Evolutionary conservation across 163 green algal genomes (phyloP).

Genomic region (Prototheca cutis): DNA sequence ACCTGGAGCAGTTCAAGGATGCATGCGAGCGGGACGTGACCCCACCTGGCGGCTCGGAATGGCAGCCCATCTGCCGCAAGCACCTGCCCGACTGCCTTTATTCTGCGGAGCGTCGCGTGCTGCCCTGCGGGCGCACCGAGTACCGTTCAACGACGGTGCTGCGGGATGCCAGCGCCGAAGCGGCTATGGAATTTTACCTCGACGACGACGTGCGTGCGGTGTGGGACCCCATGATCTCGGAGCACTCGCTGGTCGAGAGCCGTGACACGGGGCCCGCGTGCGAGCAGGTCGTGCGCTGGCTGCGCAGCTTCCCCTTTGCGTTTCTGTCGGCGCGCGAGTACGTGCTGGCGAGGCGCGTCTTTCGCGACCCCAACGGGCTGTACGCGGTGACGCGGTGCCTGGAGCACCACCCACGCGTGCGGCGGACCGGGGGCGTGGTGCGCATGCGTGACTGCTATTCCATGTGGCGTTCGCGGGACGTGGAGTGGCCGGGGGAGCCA

Average conservation of each 20-base stretch:
- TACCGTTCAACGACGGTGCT: constrained; percentile 72
- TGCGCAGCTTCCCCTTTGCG: constrained; percentile 77
- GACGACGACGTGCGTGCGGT: constrained; percentile 1
- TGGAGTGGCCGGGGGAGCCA: constrained; percentile 31
- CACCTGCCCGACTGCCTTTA: constrained; percentile 48
- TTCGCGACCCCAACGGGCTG: constrained; percentile 29
- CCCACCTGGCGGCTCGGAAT: constrained; percentile 33
- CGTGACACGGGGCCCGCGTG: constrained; percentile 23
- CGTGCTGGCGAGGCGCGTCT: constrained; percentile 64
- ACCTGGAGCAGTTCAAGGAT: constrained; percentile 61
- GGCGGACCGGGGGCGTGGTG: constrained; percentile 22
- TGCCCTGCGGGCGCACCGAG: constrained; percentile 61
- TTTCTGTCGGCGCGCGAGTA: constrained; percentile 82
- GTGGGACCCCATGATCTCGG: constrained; percentile 3
- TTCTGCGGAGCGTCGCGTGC: constrained; percentile 48
- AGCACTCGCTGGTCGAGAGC: constrained; percentile 53
- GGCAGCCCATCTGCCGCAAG: constrained; percentile 69
- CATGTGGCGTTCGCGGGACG: constrained; percentile 58
- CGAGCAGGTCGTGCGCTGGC: constrained; percentile 79
- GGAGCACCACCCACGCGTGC: constrained; percentile 40
- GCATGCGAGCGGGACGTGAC: constrained; percentile 34
- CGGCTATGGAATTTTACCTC: constrained; percentile 37
- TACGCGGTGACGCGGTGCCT: constrained; percentile 70
- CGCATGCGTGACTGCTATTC: constrained; percentile 64
- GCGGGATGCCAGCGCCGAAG: constrained; percentile 41